A percentile compares a stretch with the other conserved stretches of the same genome.
Evolutionary conservation across 2,329 filamentous ascomycete genomes (phyloP).

Genomic region (Hortaea werneckii): DNA sequence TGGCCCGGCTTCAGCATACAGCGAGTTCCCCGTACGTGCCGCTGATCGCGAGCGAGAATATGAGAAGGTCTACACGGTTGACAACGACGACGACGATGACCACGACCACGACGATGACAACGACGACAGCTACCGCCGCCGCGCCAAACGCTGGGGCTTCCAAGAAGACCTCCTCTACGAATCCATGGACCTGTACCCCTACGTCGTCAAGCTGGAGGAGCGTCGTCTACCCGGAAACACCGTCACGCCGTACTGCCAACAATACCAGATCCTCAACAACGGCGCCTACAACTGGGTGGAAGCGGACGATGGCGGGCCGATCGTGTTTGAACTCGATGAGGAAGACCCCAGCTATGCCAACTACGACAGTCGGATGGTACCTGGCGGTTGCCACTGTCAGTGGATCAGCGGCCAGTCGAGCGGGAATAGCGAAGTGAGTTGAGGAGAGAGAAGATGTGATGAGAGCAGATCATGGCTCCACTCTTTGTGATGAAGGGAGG

Average conservation of each 20-base stretch:
- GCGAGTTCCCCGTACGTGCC: slow-evolving; percentile 5
- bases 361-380: slow-evolving; percentile 12
- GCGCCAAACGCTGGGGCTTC: slow-evolving; percentile 5
- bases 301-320: slow-evolving; percentile 25
- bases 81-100: slow-evolving; percentile 4
- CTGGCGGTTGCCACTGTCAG: slow-evolving; percentile 27
- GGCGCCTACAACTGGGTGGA: slow-evolving; percentile 32
- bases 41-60: not conserved
- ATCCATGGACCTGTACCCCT: slow-evolving; percentile 31
- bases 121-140: not conserved
- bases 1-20: slow-evolving; percentile 5
- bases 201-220: slow-evolving; percentile 56
- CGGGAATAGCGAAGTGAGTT: not conserved
- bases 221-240: slow-evolving; percentile 40
- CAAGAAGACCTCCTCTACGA: slow-evolving; percentile 2
- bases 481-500: too few relatives aligned
- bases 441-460: not conserved
- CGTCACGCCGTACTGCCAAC: slow-evolving; percentile 50
- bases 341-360: slow-evolving; percentile 25
- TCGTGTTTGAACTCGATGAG: slow-evolving; percentile 32
- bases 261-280: slow-evolving; percentile 50
- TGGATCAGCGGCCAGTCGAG: slow-evolving; percentile 19
- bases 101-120: slow-evolving; percentile 5
- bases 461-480: too few relatives aligned
- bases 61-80: not conserved